A percentile compares a stretch with the other conserved stretches of the same genome.
These are phyloP conservation scores for Coffea humblotiana DNA, from an alignment of 305 asterid species.

Conservation along the genomic window DNA sequence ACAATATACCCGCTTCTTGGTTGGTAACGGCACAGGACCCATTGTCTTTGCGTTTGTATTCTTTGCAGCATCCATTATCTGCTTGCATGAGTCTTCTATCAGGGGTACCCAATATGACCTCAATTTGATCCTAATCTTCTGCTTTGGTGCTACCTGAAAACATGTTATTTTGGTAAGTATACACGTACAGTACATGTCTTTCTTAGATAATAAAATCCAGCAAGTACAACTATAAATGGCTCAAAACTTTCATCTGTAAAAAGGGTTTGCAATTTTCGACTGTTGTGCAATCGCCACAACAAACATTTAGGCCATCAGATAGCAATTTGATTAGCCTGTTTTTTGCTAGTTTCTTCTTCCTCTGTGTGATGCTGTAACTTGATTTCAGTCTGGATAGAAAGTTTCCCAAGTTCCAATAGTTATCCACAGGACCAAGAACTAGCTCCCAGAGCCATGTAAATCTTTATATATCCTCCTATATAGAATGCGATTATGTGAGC, in stretches of 20 bases:
- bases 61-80: conserved; percentile 85
- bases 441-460: background rate
- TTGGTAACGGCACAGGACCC: conserved; percentile 97
- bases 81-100: conserved; percentile 85
- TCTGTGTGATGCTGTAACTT: background rate
- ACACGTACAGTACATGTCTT: background rate
- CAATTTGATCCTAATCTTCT: conserved; percentile 83
- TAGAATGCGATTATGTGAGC: background rate
- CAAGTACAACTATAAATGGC: conserved; percentile 2
- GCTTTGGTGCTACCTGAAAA: conserved; percentile 79
- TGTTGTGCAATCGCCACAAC: background rate
- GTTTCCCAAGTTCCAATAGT: background rate
- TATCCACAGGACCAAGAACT: background rate
- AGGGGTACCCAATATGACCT: conserved; percentile 91
- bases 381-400: background rate
- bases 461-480: background rate
- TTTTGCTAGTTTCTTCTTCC: background rate
- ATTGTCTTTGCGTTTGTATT: conserved; percentile 82
- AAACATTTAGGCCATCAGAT: background rate
- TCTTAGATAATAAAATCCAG: conserved; percentile 14
- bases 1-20: conserved; percentile 79
- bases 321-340: background rate
- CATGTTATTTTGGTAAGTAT: background rate
- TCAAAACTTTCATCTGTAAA: background rate
- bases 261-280: background rate